Evolutionary conservation across 345 rosid genomes (phyloP), one percentile per base, ranked within the genome.

Genomic region (Acer campestre): DNA sequence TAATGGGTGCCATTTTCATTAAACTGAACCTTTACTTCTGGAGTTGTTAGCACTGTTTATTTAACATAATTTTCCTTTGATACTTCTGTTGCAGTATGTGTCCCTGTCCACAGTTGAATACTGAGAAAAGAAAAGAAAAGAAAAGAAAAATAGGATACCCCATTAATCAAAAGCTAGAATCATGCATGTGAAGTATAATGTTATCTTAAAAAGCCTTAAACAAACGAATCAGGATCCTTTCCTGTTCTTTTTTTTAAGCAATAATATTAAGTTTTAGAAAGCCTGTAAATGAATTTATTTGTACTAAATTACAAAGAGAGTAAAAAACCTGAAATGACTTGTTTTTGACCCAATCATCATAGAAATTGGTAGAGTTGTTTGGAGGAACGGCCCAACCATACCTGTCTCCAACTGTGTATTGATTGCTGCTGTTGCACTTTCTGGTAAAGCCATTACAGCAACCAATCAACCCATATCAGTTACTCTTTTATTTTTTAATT

Each of bases 81-180:
- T 49, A 84, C 84, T 55, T 77, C 71, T 3, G 81, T 67, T 3
- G 70, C 84, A 22, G 56, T 38, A 65, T 81, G 82, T 17, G 64
- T 25, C 62, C 84, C 82, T 18, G 68, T 80, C 82, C 83, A 83
- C 83, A 83, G 75, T 46, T 83, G 80, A 83, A 83, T 46, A 78
- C 82, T 75, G 71, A 35, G 38, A 63, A 27, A 35, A 29, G 31
- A 25, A 25, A 25, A 25, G 25, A 25, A 25, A 25, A 31, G 38
- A 35, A 4, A 25, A 27, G 9, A 22, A 49, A 49, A 49, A 49
- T 12, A 4, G 1, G 16, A 35, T 35, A 35, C 55, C 38, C 55
- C 58, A 53, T 53, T 53, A 53, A 53, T 53, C n/a, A 42, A 35
- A 35, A 35, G 6, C 38, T 35, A 35, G 38, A 35, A 35, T 35